Evolutionary conservation across 495 filamentous ascomycete species (phyloP), one percentile per base, ranked within the genome.

Genomic region (Jackrogersella minutella): DNA sequence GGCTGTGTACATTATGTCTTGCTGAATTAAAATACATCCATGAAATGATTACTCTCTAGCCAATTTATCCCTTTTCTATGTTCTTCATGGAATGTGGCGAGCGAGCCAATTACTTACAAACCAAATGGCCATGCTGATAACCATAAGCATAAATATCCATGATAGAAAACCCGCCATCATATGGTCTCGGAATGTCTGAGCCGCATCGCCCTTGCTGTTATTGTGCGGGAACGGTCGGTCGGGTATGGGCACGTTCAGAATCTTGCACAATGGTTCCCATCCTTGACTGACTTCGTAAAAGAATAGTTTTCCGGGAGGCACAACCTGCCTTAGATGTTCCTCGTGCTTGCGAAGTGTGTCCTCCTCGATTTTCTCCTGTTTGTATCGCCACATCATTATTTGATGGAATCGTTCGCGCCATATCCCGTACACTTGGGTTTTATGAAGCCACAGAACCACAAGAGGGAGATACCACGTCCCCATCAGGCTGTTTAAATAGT

Each of bases 281-380:
- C 78, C 78, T 52, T 84, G 75, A 49, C 77, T 75, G 28, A 82
- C 77, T 10, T 77, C 60, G 66, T 78, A 83, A 51, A 78, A 79
- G 58, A 82, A 74, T 7, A 83, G 52, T 37, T 73, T 73, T 14
- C 78, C 78, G n/a, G 58, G 47, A 1, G 76, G 74, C 13, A 80
- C 78, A 8, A 76, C 65, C 17, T 68, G 54, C 31, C 74, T 59
- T 24, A 80, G 40, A 33, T 74, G 68, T 2, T 76, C 70, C 58
- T 78, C 77, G 58, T 81, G 80, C 46, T 69, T 69, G 14, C 67
- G 53, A 39, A 74, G 70, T 28, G 70, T 71, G 24, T 73, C 70
- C 63, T 70, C 64, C 19, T 69, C 70, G 46, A 75, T 73, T 33
- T 63, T 69, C 13, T 75, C 70, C 44, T 67, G 66, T 9, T 68